These are phyloP conservation scores for Neurospora cerealis DNA, from an alignment of 495 filamentous ascomycete species.

Conservation along the genomic window DNA sequence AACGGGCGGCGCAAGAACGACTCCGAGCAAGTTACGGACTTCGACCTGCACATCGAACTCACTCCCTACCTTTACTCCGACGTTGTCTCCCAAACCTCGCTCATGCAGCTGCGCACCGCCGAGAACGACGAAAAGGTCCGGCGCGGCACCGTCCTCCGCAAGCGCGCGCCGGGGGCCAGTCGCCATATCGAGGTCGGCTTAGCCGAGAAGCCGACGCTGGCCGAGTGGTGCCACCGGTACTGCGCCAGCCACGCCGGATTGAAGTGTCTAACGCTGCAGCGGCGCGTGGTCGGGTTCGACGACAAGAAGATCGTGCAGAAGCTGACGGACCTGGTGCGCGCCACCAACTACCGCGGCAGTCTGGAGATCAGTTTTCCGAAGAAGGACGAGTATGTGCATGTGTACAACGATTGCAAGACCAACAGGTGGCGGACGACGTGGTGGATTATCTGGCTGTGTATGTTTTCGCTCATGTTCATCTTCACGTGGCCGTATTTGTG, in stretches of 20 bases:
- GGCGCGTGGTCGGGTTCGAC: slow-evolving; percentile 44
- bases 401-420: slow-evolving; percentile 44
- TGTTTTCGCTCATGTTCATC: slow-evolving; percentile 49
- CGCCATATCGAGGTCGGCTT: slow-evolving; percentile 28
- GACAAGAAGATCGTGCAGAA: slow-evolving; percentile 31
- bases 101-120: slow-evolving; percentile 24
- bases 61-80: slow-evolving; percentile 38
- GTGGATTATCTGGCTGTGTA: slow-evolving; percentile 51
- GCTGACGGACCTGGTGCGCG: slow-evolving; percentile 37
- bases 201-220: slow-evolving; percentile 30
- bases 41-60: slow-evolving; percentile 42
- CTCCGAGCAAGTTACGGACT: slow-evolving; percentile 35
- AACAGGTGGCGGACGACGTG: slow-evolving; percentile 47
- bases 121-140: slow-evolving; percentile 29
- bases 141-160: slow-evolving; percentile 31
- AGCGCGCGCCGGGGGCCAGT: slow-evolving; percentile 29
- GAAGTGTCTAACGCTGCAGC: slow-evolving; percentile 41
- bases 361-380: slow-evolving; percentile 43
- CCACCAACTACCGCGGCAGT: slow-evolving; percentile 52
- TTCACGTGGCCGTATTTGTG: slow-evolving; percentile 55
- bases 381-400: slow-evolving; percentile 33
- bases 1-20: slow-evolving; percentile 32
- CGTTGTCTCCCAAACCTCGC: slow-evolving; percentile 17
- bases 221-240: slow-evolving; percentile 48
- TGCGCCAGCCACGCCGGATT: slow-evolving; percentile 37